Percentiles rank a stretch among this genome's conserved stretches.
Evolutionary conservation across 225 moss, liverwort and hornwort genomes (phyloP).

Genomic region (Sphagnum contortum): DNA sequence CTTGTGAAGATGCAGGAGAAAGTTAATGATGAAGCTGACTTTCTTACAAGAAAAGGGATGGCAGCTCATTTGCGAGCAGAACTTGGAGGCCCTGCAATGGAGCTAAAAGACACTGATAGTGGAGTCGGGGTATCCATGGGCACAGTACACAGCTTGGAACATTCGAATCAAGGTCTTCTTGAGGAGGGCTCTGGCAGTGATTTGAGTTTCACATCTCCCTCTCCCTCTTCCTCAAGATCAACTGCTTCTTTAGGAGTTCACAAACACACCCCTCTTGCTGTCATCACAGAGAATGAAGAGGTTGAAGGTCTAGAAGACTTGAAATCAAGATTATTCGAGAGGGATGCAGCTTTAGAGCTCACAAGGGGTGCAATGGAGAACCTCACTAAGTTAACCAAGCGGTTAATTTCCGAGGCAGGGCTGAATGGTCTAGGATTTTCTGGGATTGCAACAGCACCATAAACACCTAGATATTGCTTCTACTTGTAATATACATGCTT

Average conservation of each 20-base stretch:
- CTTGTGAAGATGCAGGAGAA: constrained; percentile 17
- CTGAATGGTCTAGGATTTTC: neutral
- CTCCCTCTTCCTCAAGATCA: neutral
- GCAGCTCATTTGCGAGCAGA: constrained; percentile 1
- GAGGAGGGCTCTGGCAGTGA: neutral
- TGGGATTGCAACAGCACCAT: neutral
- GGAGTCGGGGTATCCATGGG: constrained; percentile 15
- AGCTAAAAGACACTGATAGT: neutral
- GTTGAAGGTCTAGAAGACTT: constrained; percentile 5
- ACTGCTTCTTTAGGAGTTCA: neutral
- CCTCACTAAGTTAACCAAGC: constrained; percentile 25
- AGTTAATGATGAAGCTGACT: constrained; percentile 13
- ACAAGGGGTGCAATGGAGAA: constrained; percentile 23
- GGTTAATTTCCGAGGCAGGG: constrained; percentile 30
- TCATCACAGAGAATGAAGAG: neutral
- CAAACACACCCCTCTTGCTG: neutral
- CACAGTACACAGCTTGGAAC: constrained; percentile 27
- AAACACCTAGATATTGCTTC: no score
- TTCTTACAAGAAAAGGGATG: constrained; percentile 4
- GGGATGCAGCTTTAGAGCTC: constrained; percentile 26
- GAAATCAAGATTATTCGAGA: constrained; percentile 20
- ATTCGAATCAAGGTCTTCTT: constrained; percentile 24
- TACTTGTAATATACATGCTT: no score
- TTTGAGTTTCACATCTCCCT: neutral
- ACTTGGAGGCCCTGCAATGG: neutral